Evolutionary conservation across 371 early-diverging fungal genomes (phyloP).

Genomic region (Actinomortierella wolfii): DNA sequence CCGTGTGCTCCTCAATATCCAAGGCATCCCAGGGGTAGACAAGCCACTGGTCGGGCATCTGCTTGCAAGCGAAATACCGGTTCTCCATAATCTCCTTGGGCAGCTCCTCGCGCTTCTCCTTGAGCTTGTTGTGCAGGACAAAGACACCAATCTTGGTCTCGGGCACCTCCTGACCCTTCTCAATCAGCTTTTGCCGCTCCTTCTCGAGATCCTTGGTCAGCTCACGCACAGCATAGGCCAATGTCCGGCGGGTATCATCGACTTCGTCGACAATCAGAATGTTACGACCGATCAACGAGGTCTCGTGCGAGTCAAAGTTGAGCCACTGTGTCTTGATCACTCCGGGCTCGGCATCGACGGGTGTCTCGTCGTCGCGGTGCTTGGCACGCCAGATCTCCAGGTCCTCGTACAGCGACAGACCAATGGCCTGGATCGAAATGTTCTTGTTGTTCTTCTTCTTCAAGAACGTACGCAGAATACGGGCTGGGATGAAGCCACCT

Average conservation of each 20-base stretch:
- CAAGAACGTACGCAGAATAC: slow-evolving; percentile 75
- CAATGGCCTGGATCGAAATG: slow-evolving; percentile 81
- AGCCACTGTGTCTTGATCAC: slow-evolving; percentile 85
- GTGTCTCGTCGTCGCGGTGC: slow-evolving; percentile 29
- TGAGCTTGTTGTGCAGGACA: slow-evolving; percentile 80
- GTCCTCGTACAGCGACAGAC: slow-evolving; percentile 78
- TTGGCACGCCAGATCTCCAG: slow-evolving; percentile 57
- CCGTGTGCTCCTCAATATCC: slow-evolving; percentile 74
- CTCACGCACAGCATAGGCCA: slow-evolving; percentile 75
- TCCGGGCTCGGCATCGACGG: slow-evolving; percentile 45
- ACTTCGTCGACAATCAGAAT: slow-evolving; percentile 83
- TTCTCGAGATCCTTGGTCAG: slow-evolving; percentile 68
- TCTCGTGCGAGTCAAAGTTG: slow-evolving; percentile 67
- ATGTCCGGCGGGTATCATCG: slow-evolving; percentile 77
- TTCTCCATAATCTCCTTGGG: slow-evolving; percentile 64
- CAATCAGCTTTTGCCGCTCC: slow-evolving; percentile 50
- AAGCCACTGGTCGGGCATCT: slow-evolving; percentile 79
- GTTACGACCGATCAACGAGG: slow-evolving; percentile 67
- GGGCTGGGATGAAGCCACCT: slow-evolving; percentile 77
- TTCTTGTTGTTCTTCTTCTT: slow-evolving; percentile 71
- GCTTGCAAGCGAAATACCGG: slow-evolving; percentile 70
- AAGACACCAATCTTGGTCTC: slow-evolving; percentile 74
- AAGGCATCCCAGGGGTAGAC: slow-evolving; percentile 80
- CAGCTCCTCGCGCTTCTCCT: slow-evolving; percentile 69
- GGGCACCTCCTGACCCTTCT: slow-evolving; percentile 54